Percentiles rank a stretch among this genome's conserved stretches.
phyloP scores from a whole-genome alignment of 768 basidiomycete species.

The Russula vinacea region DNA sequence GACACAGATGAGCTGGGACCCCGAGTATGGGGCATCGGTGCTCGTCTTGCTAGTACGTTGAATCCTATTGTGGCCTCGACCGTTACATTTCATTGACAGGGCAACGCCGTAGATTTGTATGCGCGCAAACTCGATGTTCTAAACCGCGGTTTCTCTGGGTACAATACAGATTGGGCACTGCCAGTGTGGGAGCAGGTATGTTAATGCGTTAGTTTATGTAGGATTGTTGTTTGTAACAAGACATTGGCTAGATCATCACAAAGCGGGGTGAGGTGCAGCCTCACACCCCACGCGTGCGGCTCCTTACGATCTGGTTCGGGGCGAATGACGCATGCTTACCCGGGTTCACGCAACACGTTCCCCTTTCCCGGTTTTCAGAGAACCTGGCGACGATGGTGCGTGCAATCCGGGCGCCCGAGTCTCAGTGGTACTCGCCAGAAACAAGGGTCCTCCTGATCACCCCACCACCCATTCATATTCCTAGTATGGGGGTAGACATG shows the following conservation, averaged over 20 bases:
- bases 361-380: slow-evolving; percentile 56
- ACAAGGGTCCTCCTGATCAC: slow-evolving; percentile 80
- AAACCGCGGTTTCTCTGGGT: slow-evolving; percentile 81
- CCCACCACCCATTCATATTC: slow-evolving; percentile 76
- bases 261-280: slow-evolving; percentile 46
- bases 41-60: slow-evolving; percentile 60
- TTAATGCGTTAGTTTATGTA: background rate
- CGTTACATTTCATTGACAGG: background rate
- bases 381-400: slow-evolving; percentile 65
- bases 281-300: slow-evolving; percentile 55
- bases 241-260: slow-evolving; percentile 51
- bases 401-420: slow-evolving; percentile 58
- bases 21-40: slow-evolving; percentile 55
- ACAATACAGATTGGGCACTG: slow-evolving; percentile 83
- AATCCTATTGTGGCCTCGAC: slow-evolving; percentile 1
- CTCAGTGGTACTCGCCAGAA: slow-evolving; percentile 61
- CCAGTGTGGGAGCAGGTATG: slow-evolving; percentile 73
- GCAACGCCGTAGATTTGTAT: slow-evolving; percentile 56
- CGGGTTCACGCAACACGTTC: slow-evolving; percentile 71
- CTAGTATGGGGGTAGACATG: slow-evolving; percentile 53
- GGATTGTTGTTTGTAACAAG: background rate
- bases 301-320: slow-evolving; percentile 89
- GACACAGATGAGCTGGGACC: slow-evolving; percentile 64
- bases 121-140: slow-evolving; percentile 78
- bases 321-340: slow-evolving; percentile 79